Base-by-base conservation (phyloP, 192 early-diverging fungal species). In the Coemansia sp. region DNA sequence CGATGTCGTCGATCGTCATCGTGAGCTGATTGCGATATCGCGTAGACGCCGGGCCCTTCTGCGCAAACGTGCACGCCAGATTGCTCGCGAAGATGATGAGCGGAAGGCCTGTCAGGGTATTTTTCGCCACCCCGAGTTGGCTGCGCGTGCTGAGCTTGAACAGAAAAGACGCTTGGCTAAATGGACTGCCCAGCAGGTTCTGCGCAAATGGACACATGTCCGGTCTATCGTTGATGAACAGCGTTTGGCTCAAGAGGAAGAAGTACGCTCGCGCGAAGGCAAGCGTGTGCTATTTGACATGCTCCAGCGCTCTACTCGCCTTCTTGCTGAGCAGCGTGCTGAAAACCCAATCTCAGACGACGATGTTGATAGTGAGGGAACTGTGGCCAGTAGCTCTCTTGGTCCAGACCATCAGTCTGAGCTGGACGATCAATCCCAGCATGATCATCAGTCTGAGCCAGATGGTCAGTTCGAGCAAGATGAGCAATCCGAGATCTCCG, bases 131-230 rank as follows among this genome's bases (percentile, higher is more conserved):
- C 62, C 65, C n/a, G 64, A 70, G 49, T 24, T 22, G 53, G 65
- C 66, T 2, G 68, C 67, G 30, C 64, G 67, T 2, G 71, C 65
- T 7, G 60, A 69, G 25, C 50, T 60, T 18, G 77, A 67, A 41
- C 31, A 50, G 31, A 26, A 49, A 18, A 50, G 67, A 10, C 76
- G 73, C 16, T 49, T 88, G 52, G 90, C 90, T 2, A 94, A 92
- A 51, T 82, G 83, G 71, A 85, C 88, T 0, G 80, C 78, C 7
- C 79, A 82, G 47, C 84, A 89, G 56, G 84, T 94, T 7, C 84
- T 85, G 61, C 82, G 84, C 41, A 86, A 85, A 59, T 94, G 92
- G 92, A 73, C 80, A n/a, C 75, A 82, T n/a, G 83, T 90, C 2
- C 81, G 87, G 57, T 63, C 67, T 49, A 79, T 90, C n/a, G 78